phyloP scores from a whole-genome alignment of 1,139 yeast species.

The Suhomyces chickasaworum region DNA sequence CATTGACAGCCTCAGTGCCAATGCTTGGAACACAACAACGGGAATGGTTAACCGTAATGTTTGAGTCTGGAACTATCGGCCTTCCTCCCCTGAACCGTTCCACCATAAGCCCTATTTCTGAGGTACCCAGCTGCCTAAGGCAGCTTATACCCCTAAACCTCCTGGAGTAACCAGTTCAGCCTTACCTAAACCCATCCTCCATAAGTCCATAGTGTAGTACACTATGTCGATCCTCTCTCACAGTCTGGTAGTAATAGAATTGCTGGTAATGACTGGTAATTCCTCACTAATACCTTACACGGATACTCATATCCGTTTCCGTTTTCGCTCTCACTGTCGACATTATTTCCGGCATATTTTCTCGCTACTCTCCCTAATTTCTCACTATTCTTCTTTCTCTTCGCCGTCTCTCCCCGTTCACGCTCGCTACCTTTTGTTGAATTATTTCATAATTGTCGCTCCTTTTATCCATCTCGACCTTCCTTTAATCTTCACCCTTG shows the following conservation, averaged over 20 bases:
- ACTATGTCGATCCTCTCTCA: no score
- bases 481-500: not conserved
- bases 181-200: no score
- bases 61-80: no score
- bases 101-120: no score
- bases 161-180: no score
- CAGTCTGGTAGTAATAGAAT: no score
- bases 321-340: not conserved
- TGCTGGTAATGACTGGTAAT: no score
- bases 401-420: not conserved
- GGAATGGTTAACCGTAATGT: no score
- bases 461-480: slow-evolving; percentile 1
- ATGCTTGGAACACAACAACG: not conserved
- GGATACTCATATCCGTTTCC: not conserved
- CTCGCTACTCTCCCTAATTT: not conserved
- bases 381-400: not conserved
- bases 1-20: not conserved
- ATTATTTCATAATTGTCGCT: not conserved
- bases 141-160: no score
- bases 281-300: not conserved
- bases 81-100: no score
- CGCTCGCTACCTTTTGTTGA: slow-evolving; percentile 1
- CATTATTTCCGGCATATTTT: not conserved
- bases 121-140: no score
- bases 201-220: no score